phyloP scores from a whole-genome alignment of 805 yeast genomes.

The Yarrowia phangngaensis region DNA sequence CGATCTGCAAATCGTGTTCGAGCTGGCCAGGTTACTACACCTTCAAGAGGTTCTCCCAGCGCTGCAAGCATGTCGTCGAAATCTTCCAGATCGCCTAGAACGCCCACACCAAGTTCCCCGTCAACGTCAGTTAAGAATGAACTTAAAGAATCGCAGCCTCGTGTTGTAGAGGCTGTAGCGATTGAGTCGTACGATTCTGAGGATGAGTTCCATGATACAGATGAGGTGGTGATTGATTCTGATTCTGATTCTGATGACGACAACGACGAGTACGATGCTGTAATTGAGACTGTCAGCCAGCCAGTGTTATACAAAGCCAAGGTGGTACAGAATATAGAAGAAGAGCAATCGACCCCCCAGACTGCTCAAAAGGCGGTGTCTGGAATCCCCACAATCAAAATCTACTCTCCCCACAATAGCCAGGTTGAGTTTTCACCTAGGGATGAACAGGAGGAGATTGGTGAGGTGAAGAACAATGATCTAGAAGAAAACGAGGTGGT shows the following conservation, averaged over 20 bases:
- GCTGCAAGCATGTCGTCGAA: too few relatives aligned
- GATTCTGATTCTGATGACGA: too few relatives aligned
- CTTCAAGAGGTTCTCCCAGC: background rate
- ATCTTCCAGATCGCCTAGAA: too few relatives aligned
- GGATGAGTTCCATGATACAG: conserved; percentile 19
- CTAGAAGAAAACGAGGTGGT: too few relatives aligned
- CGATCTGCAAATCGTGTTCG: conserved; percentile 6
- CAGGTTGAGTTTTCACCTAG: conserved; percentile 1
- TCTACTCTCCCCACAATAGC: conserved; percentile 14
- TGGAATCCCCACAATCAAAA: conserved; percentile 16
- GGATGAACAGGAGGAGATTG: background rate
- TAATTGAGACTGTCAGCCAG: conserved; percentile 19
- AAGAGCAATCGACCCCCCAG: background rate
- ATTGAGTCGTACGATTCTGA: conserved; percentile 15
- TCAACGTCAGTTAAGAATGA: too few relatives aligned
- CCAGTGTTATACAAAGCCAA: conserved; percentile 15
- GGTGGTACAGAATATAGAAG: conserved; percentile 3
- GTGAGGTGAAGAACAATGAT: background rate
- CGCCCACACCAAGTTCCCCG: too few relatives aligned
- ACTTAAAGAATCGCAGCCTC: too few relatives aligned
- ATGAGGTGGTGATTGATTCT: conserved; percentile 12
- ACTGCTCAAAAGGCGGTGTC: conserved; percentile 18
- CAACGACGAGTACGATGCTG: conserved; percentile 13
- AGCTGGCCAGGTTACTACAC: conserved; percentile 8
- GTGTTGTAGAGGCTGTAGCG: conserved; percentile 19